These are phyloP conservation scores for Zostera marina DNA, from an alignment of 116 monocot genomes.

Conservation along the genomic window DNA sequence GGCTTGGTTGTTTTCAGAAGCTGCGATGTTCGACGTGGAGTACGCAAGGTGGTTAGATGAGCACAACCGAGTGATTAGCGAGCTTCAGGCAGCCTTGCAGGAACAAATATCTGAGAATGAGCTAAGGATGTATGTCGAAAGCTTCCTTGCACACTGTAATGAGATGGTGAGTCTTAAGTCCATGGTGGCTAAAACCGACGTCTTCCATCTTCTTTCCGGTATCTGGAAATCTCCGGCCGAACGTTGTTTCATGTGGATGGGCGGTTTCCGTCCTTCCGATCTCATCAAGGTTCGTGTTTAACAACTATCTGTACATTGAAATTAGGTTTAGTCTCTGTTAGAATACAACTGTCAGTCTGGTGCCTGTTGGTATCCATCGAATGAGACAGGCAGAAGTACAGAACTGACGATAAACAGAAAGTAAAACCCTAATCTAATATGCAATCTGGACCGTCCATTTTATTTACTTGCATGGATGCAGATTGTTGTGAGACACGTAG, in stretches of 20 bases:
- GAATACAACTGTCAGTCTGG: no score
- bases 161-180: conserved; percentile 48
- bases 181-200: conserved; percentile 40
- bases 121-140: conserved; percentile 55
- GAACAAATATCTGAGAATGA: conserved; percentile 56
- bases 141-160: conserved; percentile 51
- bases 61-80: conserved; percentile 70
- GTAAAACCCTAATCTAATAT: no score
- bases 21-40: conserved; percentile 81
- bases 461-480: conserved; percentile 9
- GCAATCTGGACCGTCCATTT: no score
- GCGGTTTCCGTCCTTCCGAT: conserved; percentile 86
- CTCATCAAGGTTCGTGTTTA: conserved; percentile 76
- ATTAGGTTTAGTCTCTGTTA: no score
- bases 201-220: conserved; percentile 87
- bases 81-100: conserved; percentile 66
- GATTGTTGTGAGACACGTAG: conserved; percentile 43
- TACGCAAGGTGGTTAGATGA: conserved; percentile 87
- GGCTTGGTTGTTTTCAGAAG: no score
- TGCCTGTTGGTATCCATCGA: no score
- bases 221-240: conserved; percentile 87
- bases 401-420: no score
- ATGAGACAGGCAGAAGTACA: no score
- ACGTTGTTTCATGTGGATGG: conserved; percentile 93
- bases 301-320: no score